phyloP scores from a whole-genome alignment of 1,139 yeast genomes.

The Arxiozyma telluris region DNA sequence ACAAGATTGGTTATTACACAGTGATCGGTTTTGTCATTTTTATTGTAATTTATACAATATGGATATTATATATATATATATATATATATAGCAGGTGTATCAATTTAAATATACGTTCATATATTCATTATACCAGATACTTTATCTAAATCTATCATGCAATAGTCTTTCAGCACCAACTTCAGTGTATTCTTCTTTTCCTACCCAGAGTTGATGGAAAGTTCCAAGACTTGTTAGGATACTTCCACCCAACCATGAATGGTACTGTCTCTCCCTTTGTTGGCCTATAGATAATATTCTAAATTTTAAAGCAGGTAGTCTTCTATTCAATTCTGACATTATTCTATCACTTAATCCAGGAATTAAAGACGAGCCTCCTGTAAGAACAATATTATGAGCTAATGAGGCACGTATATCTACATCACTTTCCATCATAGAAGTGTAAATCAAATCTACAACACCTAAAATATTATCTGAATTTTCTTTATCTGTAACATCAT shows the following conservation, averaged over 20 bases:
- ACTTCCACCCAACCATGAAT: constrained; percentile 94
- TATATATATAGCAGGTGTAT: not conserved
- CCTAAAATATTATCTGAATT: constrained; percentile 36
- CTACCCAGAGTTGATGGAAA: constrained; percentile 95
- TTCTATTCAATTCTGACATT: constrained; percentile 59
- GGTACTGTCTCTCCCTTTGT: constrained; percentile 69
- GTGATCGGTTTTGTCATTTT: not conserved
- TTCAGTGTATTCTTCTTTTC: constrained; percentile 82
- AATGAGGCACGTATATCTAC: constrained; percentile 85
- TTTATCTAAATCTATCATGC: constrained; percentile 63
- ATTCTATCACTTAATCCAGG: constrained; percentile 83
- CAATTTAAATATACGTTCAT: not conserved
- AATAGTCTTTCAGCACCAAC: constrained; percentile 78
- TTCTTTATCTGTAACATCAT: constrained; percentile 5
- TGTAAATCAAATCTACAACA: constrained; percentile 58
- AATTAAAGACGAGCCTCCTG: constrained; percentile 83
- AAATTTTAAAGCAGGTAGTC: constrained; percentile 86
- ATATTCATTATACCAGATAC: not conserved
- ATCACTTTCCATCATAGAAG: constrained; percentile 63
- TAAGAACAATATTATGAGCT: constrained; percentile 84
- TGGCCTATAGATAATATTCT: constrained; percentile 86
- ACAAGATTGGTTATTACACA: not conserved
- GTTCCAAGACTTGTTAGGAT: constrained; percentile 89
- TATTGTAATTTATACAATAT: not conserved
- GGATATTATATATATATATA: not conserved